These are phyloP conservation scores for Xylariaceae sp. DNA, from an alignment of 2,329 filamentous ascomycete species.

Conservation along the genomic window DNA sequence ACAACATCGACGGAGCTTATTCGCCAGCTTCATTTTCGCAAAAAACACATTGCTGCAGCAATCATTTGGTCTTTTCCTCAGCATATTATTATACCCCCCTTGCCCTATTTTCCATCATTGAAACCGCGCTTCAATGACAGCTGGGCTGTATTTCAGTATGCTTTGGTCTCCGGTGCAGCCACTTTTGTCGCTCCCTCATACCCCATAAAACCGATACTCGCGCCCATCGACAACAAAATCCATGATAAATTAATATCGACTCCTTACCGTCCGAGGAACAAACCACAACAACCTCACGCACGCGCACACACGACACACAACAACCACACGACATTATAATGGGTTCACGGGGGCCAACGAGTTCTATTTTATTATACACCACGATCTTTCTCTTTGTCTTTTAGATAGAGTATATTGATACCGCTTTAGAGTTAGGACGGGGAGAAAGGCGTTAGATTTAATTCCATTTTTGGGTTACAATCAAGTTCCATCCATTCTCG, in stretches of 20 bases:
- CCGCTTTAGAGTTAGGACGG: constrained; percentile 23
- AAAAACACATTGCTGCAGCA: constrained; percentile 4
- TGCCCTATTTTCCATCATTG: constrained; percentile 6
- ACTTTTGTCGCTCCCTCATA: constrained; percentile 22
- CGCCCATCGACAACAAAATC: constrained; percentile 22
- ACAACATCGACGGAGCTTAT: too few relatives aligned
- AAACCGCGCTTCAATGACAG: constrained; percentile 15
- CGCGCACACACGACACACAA: too few relatives aligned
- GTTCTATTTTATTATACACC: not conserved
- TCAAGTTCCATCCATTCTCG: too few relatives aligned
- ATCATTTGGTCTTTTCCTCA: constrained; percentile 7
- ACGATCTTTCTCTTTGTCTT: constrained; percentile 6
- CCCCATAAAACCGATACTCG: constrained; percentile 20
- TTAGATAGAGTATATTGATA: constrained; percentile 6
- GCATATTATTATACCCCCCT: constrained; percentile 15
- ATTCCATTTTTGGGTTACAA: too few relatives aligned
- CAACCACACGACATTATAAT: constrained; percentile 16
- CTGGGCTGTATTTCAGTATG: constrained; percentile 21
- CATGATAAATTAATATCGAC: too few relatives aligned
- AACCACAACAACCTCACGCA: too few relatives aligned
- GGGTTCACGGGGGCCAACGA: too few relatives aligned
- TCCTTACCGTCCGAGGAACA: too few relatives aligned
- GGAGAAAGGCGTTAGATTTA: constrained; percentile 20
- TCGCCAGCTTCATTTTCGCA: too few relatives aligned
- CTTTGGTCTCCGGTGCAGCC: constrained; percentile 22